Evolutionary conservation across 768 basidiomycete species (phyloP), one percentile per base, ranked within the genome.

Genomic region (Solioccasus polychromus): DNA sequence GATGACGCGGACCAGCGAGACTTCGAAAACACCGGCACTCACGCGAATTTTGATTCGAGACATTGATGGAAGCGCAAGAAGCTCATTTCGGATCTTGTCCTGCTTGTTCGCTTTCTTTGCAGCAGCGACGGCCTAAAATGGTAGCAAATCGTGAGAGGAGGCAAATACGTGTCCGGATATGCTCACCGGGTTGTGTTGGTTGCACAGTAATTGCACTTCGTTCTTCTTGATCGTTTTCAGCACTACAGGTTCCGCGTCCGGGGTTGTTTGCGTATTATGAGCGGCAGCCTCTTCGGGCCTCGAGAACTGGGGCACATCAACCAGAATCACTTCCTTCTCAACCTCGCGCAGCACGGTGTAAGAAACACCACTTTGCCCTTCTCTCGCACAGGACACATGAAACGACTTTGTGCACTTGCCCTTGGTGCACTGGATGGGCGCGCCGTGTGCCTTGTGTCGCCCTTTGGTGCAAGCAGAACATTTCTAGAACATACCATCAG

Each of bases 341-440:
- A 89, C 78, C 55, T 87, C 85, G 39, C 75, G 70, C n/a, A 83
- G 37, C 26, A 87, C 72, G 2, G 64, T 66, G 56, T 83, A 91
- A 19, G 79, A 69, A 34, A 89, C 75, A 9, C 77, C 79, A 4
- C 68, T 61, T 3, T 69, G 68, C 10, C 64, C 67, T 17, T 80
- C 75, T 32, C 75, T 70, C 0, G 96, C 95, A 63, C 96, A 99
- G 3, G 83, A 85, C 23, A 96, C 86, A 59, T 98, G 95, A 69
- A 92, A 96, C 0, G 94, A 89, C 61, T 88, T 89, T 10, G 88
- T 76, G 57, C 94, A 97, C 68, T 93, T 95, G 35, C 92, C 93
- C 65, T 89, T 91, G 14, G 90, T 89, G 62, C 94, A 97, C 60
- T 97, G 94, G 20, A 96, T 83, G 20, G 85, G 86, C 1, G 86